Evolutionary conservation across 2,329 filamentous ascomycete species (phyloP).

Genomic region (Colletotrichum abscissum): DNA sequence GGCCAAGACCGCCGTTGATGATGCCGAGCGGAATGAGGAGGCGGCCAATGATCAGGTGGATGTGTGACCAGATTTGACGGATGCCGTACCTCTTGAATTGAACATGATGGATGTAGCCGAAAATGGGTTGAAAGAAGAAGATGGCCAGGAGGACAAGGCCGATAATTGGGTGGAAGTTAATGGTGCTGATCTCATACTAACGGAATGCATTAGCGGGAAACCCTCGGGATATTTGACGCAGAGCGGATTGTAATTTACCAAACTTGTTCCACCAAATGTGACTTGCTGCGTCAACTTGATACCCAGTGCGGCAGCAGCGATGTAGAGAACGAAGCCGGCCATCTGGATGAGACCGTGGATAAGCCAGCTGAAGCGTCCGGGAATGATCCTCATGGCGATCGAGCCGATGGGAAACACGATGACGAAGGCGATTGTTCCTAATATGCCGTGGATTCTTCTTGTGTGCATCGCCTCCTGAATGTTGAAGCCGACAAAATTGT

Average conservation of each 20-base stretch:
- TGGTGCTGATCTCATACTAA: constrained; percentile 44
- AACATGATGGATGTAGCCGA: constrained; percentile 56
- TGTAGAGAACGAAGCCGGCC: constrained; percentile 49
- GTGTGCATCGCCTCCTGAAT: constrained; percentile 42
- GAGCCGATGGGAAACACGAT: constrained; percentile 57
- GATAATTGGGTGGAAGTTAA: constrained; percentile 58
- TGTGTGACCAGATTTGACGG: constrained; percentile 54
- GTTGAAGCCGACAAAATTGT: constrained; percentile 41
- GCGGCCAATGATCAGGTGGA: constrained; percentile 57
- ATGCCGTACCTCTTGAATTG: constrained; percentile 49
- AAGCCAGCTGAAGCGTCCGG: constrained; percentile 49
- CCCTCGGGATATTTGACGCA: too few relatives aligned
- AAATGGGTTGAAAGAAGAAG: constrained; percentile 53
- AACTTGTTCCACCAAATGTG: constrained; percentile 40
- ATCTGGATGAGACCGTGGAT: constrained; percentile 53
- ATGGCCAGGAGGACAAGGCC: constrained; percentile 54
- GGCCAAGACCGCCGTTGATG: constrained; percentile 56
- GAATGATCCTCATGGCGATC: constrained; percentile 52
- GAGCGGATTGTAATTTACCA: constrained; percentile 42
- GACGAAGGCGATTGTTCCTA: constrained; percentile 54
- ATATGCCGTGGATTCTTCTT: constrained; percentile 53
- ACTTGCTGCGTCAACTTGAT: constrained; percentile 52
- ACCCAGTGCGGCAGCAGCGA: constrained; percentile 54
- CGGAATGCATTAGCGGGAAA: neutral
- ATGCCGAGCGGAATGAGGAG: constrained; percentile 53